Conservation (phyloP, 257 asterid genomes). For the Marsdenia floribunda region DNA sequence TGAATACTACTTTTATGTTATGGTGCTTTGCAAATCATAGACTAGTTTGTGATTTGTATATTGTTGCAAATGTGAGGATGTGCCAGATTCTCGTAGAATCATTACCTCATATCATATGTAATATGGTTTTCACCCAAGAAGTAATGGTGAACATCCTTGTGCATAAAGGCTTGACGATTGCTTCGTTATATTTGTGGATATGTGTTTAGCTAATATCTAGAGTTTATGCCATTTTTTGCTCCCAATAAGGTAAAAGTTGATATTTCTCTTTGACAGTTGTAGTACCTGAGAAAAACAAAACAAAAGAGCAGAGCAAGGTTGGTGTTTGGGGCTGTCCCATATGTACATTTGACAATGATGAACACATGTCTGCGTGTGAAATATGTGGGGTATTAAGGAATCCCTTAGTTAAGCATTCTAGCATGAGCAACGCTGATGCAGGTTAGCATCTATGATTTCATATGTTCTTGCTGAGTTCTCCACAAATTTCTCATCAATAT, state of each 20-base stretch:
- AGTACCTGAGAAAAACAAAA: constrained; percentile 30
- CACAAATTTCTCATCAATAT: background rate
- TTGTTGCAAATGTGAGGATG: background rate
- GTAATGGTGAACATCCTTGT: background rate
- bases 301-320: constrained; percentile 31
- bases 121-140: background rate
- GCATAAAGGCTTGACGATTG: background rate
- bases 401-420: constrained; percentile 67
- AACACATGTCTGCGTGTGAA: constrained; percentile 69
- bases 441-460: constrained; percentile 36
- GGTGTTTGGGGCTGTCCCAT: constrained; percentile 89
- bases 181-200: background rate
- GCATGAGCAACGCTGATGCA: constrained; percentile 30
- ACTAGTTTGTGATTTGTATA: background rate
- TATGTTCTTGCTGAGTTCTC: background rate
- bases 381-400: constrained; percentile 91
- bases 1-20: background rate
- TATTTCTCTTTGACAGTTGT: constrained; percentile 32
- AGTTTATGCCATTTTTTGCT: background rate
- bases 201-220: background rate
- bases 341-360: constrained; percentile 90
- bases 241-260: constrained; percentile 19
- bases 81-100: background rate
- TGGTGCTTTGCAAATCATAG: background rate
- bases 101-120: background rate